phyloP scores from a whole-genome alignment of 2,329 filamentous ascomycete genomes.

The Ilyonectria destructans region DNA sequence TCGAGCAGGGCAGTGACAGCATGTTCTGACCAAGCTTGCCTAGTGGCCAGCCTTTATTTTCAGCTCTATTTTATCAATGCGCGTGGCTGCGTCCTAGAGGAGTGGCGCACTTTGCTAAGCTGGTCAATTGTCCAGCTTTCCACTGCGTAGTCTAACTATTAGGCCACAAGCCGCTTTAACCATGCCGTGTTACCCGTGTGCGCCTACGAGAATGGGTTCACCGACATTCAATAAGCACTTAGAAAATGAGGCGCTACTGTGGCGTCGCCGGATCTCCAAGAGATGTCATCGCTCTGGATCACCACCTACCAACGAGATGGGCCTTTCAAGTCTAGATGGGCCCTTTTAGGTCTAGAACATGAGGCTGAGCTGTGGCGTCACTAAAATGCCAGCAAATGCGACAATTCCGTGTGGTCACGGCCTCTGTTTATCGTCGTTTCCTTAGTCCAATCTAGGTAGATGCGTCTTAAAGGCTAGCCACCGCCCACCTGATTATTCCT shows the following conservation, averaged over 20 bases:
- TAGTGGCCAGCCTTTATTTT: no score
- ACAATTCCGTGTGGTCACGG: slow-evolving; percentile 21
- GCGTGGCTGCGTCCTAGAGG: no score
- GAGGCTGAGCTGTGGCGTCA: slow-evolving; percentile 4
- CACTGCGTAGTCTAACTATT: background rate
- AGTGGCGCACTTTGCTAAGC: no score
- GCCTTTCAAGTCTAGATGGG: background rate
- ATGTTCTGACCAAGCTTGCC: no score
- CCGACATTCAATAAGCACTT: background rate
- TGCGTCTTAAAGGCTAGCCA: background rate
- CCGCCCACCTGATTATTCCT: background rate
- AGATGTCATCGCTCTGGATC: background rate
- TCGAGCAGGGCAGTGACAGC: no score
- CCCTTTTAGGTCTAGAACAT: background rate
- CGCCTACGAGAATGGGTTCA: background rate
- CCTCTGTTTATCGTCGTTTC: background rate
- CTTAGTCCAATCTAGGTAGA: background rate
- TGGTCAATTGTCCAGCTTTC: no score
- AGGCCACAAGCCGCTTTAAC: background rate
- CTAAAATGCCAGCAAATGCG: slow-evolving; percentile 12
- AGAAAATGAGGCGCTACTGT: background rate
- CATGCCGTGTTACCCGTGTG: background rate
- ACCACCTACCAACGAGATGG: background rate
- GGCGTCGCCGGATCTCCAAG: slow-evolving; percentile 3
- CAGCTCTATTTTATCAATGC: no score